phyloP scores from a whole-genome alignment of 768 basidiomycete species.

The Cubamyces lactineus region DNA sequence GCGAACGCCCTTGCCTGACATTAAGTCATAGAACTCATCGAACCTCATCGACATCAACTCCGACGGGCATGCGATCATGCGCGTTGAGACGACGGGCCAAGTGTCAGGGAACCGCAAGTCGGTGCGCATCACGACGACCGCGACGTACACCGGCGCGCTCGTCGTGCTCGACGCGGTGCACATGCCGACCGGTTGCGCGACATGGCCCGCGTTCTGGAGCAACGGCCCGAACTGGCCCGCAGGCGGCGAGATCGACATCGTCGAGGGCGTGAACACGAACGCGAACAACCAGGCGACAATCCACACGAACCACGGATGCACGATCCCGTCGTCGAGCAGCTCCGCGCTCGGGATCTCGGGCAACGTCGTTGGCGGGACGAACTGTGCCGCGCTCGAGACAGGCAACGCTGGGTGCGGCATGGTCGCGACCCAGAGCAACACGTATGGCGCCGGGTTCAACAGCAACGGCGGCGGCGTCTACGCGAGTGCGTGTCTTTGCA shows the following conservation, averaged over 20 bases:
- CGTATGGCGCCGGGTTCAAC: conserved; percentile 86
- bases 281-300: conserved; percentile 83
- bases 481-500: conserved; percentile 71
- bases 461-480: conserved; percentile 83
- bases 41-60: conserved; percentile 68
- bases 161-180: conserved; percentile 84
- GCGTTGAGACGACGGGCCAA: conserved; percentile 79
- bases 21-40: conserved; percentile 46
- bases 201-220: conserved; percentile 66
- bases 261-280: conserved; percentile 85
- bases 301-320: conserved; percentile 77
- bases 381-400: conserved; percentile 72
- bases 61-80: conserved; percentile 83
- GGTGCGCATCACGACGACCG: conserved; percentile 73
- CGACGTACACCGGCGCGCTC: conserved; percentile 64
- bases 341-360: conserved; percentile 62
- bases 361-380: conserved; percentile 65
- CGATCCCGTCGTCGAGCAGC: conserved; percentile 53
- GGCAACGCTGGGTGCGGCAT: conserved; percentile 84
- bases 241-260: conserved; percentile 79
- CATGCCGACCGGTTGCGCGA: conserved; percentile 89
- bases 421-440: conserved; percentile 56
- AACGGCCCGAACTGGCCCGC: conserved; percentile 47
- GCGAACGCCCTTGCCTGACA: conserved; percentile 4
- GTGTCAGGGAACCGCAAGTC: conserved; percentile 70